A percentile compares a stretch with the other conserved stretches of the same genome.
Conservation (phyloP, 208 protist species). For the Trypanosoma rangeli region DNA sequence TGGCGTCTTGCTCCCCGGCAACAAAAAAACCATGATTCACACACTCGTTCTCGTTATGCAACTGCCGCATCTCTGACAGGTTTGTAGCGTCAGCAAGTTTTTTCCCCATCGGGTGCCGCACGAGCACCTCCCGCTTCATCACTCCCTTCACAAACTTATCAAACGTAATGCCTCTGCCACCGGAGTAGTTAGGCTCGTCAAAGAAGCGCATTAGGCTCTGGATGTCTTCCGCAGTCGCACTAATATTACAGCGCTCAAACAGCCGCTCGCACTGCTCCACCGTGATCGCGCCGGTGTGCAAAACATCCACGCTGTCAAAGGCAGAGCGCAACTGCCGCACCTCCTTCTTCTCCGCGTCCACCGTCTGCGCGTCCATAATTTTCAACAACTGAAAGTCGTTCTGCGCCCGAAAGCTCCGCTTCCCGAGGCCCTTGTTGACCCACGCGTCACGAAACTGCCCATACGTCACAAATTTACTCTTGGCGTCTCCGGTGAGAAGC, state of each 20-base stretch:
- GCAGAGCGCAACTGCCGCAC: constrained; percentile 79
- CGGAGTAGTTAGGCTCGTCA: constrained; percentile 41
- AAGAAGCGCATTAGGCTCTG: constrained; percentile 79
- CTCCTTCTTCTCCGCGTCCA: constrained; percentile 68
- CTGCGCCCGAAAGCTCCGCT: constrained; percentile 53
- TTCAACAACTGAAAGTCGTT: constrained; percentile 82
- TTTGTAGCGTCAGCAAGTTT: constrained; percentile 81
- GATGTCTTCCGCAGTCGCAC: constrained; percentile 60
- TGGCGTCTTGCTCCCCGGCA: constrained; percentile 51
- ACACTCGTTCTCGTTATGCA: constrained; percentile 75
- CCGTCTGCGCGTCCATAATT: constrained; percentile 76
- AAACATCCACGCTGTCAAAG: constrained; percentile 87
- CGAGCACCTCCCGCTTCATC: constrained; percentile 75
- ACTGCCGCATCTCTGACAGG: constrained; percentile 72
- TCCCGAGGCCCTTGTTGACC: constrained; percentile 76
- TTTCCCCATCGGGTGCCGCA: constrained; percentile 78
- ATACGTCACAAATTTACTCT: constrained; percentile 63
- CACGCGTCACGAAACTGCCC: constrained; percentile 84
- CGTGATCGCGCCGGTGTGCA: constrained; percentile 76
- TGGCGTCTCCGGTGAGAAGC: constrained; percentile 70
- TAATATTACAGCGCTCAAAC: constrained; percentile 68
- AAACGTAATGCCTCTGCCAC: constrained; percentile 64
- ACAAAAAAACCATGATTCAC: constrained; percentile 84
- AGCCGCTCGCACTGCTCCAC: constrained; percentile 56
- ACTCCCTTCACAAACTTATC: constrained; percentile 83